Percentiles rank a stretch among this genome's conserved stretches.
These are phyloP conservation scores for Ophiostoma quercus DNA, from an alignment of 2,329 filamentous ascomycete species.

Conservation along the genomic window DNA sequence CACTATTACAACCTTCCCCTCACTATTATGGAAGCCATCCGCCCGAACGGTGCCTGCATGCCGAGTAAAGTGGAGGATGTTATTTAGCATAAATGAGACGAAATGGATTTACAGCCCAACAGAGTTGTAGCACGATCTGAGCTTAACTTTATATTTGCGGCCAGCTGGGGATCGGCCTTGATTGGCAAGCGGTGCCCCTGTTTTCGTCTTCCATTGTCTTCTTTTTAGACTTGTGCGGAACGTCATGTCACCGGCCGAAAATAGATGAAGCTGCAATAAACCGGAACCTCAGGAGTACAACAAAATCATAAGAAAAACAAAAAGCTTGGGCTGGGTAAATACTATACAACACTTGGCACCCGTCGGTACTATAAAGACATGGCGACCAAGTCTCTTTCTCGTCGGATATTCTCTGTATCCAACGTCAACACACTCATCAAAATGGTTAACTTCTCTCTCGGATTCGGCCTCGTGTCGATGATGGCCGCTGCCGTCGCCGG, in stretches of 20 bases:
- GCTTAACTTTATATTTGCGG: not conserved
- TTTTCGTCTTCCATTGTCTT: not conserved
- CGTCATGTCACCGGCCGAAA: not conserved
- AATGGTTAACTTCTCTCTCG: constrained; percentile 11
- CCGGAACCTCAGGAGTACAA: not conserved
- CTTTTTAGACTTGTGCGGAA: not conserved
- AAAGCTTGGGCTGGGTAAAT: not conserved
- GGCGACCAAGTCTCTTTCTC: not conserved
- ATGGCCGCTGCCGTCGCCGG: constrained; percentile 30
- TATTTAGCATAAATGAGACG: constrained; percentile 1
- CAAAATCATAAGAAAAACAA: not conserved
- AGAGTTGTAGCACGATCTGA: not conserved
- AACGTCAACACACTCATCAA: not conserved
- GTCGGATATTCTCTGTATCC: not conserved
- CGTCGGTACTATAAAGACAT: not conserved
- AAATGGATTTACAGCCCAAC: not conserved
- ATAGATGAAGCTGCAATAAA: not conserved
- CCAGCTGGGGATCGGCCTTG: not conserved
- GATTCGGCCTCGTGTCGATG: constrained; percentile 17
- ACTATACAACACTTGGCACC: not conserved
- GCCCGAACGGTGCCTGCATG: not conserved
- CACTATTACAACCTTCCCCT: not conserved
- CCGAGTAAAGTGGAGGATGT: not conserved
- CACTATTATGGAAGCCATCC: not conserved
- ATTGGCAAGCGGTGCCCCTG: not conserved